These are phyloP conservation scores for Phtheirospermum japonicum DNA, from an alignment of 257 asterid genomes.

Conservation along the genomic window DNA sequence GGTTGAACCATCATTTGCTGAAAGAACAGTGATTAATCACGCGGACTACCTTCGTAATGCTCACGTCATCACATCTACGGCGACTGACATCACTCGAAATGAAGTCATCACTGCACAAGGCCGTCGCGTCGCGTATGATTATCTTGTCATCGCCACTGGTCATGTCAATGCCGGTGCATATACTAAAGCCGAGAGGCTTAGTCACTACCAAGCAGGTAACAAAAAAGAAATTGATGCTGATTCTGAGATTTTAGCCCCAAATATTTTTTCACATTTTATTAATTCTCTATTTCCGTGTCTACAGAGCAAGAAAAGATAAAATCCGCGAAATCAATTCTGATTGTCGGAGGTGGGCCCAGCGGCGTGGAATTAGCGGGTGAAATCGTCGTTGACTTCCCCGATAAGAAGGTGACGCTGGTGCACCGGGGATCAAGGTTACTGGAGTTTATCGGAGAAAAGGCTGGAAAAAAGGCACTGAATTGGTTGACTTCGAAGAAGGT, in stretches of 20 bases:
- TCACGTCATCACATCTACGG: conserved; percentile 50
- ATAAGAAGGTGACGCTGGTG: conserved; percentile 69
- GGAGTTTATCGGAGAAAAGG: conserved; percentile 62
- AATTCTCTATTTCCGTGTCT: too few species aligned
- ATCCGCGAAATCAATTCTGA: conserved; percentile 55
- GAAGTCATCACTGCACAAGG: conserved; percentile 71
- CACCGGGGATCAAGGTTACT: conserved; percentile 72
- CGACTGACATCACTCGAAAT: conserved; percentile 48
- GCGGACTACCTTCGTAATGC: conserved; percentile 67
- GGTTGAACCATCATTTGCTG: conserved; percentile 86
- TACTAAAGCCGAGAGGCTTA: conserved; percentile 53
- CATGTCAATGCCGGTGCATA: conserved; percentile 40
- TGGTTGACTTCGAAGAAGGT: conserved; percentile 75
- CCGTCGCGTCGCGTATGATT: conserved; percentile 52
- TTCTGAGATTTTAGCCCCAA: too few species aligned
- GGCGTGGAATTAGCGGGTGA: conserved; percentile 95
- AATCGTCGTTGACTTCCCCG: conserved; percentile 70
- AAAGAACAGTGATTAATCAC: conserved; percentile 65
- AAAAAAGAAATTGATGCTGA: background rate
- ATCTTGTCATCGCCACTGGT: conserved; percentile 89
- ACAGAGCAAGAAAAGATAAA: conserved; percentile 72
- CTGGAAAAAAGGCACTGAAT: conserved; percentile 62
- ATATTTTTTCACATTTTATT: too few species aligned
- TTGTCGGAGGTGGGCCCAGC: conserved; percentile 89
- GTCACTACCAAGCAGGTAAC: conserved; percentile 58